phyloP scores from a whole-genome alignment of 305 asterid genomes.

The Vinca major region DNA sequence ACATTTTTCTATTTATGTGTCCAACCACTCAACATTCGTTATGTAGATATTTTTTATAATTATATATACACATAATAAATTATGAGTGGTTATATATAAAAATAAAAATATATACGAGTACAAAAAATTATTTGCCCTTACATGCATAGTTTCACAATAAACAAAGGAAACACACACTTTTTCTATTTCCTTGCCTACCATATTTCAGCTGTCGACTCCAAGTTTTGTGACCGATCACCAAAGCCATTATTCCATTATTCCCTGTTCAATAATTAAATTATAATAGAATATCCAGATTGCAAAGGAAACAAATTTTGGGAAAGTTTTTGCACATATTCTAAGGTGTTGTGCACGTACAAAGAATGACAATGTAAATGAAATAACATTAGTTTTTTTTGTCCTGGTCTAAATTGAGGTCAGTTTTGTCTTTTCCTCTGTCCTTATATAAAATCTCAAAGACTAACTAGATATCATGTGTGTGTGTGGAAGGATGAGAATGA shows the following conservation, averaged over 20 bases:
- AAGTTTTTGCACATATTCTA: constrained; percentile 9
- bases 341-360: background rate
- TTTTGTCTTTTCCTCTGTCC: constrained; percentile 33
- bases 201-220: background rate
- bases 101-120: too few species aligned
- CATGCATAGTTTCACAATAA: background rate
- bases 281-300: background rate
- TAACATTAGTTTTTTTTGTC: constrained; percentile 9
- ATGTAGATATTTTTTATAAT: too few species aligned
- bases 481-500: constrained; percentile 28
- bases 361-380: constrained; percentile 12
- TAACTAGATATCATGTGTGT: constrained; percentile 12
- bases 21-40: too few species aligned
- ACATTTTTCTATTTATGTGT: too few species aligned
- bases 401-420: constrained; percentile 16
- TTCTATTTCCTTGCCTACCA: too few species aligned
- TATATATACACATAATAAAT: too few species aligned
- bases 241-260: background rate
- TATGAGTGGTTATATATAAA: too few species aligned
- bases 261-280: background rate
- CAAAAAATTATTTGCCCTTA: too few species aligned
- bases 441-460: constrained; percentile 12
- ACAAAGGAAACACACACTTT: too few species aligned
- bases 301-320: background rate
- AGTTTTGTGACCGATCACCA: too few species aligned